phyloP scores from a whole-genome alignment of 768 basidiomycete species.

The Pulveroboletus frians region DNA sequence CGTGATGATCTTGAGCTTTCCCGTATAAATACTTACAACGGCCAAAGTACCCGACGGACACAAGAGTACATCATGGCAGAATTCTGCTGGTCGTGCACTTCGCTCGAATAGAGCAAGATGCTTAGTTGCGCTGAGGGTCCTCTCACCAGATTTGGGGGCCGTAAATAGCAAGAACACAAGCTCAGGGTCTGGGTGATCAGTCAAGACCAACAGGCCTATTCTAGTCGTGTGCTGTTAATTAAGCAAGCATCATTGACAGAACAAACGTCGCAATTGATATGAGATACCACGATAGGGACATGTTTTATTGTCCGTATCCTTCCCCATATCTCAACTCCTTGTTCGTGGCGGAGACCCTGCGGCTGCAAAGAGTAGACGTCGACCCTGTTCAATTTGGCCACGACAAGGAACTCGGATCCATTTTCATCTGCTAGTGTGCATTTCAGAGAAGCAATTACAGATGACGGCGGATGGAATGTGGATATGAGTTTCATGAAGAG shows the following conservation, averaged over 20 bases:
- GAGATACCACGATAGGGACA: constrained; percentile 49
- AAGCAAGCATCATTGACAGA: constrained; percentile 6
- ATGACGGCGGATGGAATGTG: constrained; percentile 74
- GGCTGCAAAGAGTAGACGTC: constrained; percentile 63
- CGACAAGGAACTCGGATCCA: constrained; percentile 57
- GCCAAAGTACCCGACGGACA: constrained; percentile 57
- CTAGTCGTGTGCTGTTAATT: constrained; percentile 29
- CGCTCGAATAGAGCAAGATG: constrained; percentile 53
- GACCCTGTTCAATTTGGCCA: constrained; percentile 61
- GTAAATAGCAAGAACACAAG: constrained; percentile 58
- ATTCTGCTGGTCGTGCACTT: constrained; percentile 59
- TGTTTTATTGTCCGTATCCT: constrained; percentile 52
- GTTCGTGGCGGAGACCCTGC: constrained; percentile 57
- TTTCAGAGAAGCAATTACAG: constrained; percentile 64
- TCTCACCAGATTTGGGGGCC: constrained; percentile 31
- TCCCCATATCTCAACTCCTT: constrained; percentile 64
- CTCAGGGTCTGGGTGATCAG: constrained; percentile 74
- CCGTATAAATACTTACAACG: constrained; percentile 60
- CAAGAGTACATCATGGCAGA: constrained; percentile 64
- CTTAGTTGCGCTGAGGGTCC: constrained; percentile 36
- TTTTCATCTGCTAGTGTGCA: constrained; percentile 50
- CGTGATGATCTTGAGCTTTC: constrained; percentile 61
- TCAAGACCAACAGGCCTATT: constrained; percentile 54
- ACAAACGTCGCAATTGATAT: background rate
- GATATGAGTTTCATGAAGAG: constrained; percentile 51